These are phyloP conservation scores for Chlamydomonas sphaeroides DNA, from an alignment of 139 green algal species.

Conservation along the genomic window DNA sequence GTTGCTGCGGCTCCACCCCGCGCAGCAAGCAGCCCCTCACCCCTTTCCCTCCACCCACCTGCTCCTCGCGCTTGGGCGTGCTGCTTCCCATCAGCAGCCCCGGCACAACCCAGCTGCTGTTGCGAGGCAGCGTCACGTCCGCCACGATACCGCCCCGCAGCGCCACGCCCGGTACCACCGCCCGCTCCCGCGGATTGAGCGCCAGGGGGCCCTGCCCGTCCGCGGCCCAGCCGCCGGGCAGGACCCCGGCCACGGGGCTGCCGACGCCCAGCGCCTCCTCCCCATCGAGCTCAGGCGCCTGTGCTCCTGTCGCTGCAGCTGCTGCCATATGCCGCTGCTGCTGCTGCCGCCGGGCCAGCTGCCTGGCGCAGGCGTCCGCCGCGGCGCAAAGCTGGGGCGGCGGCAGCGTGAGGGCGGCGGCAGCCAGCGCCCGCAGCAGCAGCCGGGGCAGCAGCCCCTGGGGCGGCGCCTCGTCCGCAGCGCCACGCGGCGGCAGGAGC, in stretches of 20 bases:
- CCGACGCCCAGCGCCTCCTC: too few relatives aligned
- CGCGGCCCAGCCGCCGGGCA: too few relatives aligned
- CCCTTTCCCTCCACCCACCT: background rate
- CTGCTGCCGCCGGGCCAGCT: background rate
- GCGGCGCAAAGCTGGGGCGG: background rate
- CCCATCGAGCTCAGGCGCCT: background rate
- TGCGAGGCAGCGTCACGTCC: constrained; percentile 42
- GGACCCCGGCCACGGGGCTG: too few relatives aligned
- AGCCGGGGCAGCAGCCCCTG: too few relatives aligned
- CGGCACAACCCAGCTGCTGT: constrained; percentile 53
- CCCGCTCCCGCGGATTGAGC: constrained; percentile 12
- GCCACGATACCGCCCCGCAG: background rate
- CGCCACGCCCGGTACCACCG: background rate
- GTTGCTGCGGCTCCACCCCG: too few relatives aligned
- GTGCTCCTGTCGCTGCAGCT: background rate
- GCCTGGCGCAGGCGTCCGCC: background rate
- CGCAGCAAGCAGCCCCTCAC: too few relatives aligned
- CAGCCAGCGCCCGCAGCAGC: background rate
- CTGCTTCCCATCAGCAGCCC: constrained; percentile 38
- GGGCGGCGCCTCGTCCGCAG: too few relatives aligned
- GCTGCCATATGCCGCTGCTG: background rate
- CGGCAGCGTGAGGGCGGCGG: background rate
- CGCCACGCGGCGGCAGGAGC: background rate
- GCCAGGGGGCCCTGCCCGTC: too few relatives aligned
- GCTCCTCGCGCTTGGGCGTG: constrained; percentile 43